Conservation (phyloP, 2,329 filamentous ascomycete species). For the Tolypocladium sp. region DNA sequence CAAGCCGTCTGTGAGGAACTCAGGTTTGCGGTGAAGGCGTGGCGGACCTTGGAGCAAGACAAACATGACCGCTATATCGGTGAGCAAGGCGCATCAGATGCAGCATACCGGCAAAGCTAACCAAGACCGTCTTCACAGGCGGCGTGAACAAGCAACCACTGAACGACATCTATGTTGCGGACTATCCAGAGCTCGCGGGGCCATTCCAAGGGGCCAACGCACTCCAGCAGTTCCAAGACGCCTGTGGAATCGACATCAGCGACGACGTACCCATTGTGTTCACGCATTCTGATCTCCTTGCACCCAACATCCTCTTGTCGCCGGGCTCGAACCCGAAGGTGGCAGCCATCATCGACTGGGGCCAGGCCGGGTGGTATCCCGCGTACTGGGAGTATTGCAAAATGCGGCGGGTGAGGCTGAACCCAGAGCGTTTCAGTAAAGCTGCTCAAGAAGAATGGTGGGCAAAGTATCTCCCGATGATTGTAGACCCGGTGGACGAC, state of each 20-base stretch:
- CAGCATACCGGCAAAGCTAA: slow-evolving; percentile 3
- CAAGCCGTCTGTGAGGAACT: slow-evolving; percentile 19
- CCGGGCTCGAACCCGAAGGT: slow-evolving; percentile 8
- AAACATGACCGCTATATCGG: slow-evolving; percentile 9
- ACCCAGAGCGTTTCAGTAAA: slow-evolving; percentile 10
- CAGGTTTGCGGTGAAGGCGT: slow-evolving; percentile 9
- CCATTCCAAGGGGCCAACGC: slow-evolving; percentile 20
- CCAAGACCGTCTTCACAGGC: slow-evolving; percentile 9
- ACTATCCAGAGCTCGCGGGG: slow-evolving; percentile 11
- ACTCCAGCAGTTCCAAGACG: slow-evolving; percentile 19
- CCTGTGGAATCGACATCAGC: slow-evolving; percentile 18
- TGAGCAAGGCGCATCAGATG: slow-evolving; percentile 6
- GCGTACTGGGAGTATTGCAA: slow-evolving; percentile 23
- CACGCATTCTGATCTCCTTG: slow-evolving; percentile 15
- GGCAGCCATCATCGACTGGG: slow-evolving; percentile 17
- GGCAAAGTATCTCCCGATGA: slow-evolving; percentile 17
- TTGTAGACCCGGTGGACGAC: slow-evolving; percentile 21
- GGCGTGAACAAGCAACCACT: slow-evolving; percentile 17
- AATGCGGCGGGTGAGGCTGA: slow-evolving; percentile 11
- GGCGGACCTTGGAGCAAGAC: slow-evolving; percentile 10
- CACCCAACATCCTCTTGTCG: slow-evolving; percentile 15
- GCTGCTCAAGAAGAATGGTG: slow-evolving; percentile 20
- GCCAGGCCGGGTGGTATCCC: slow-evolving; percentile 22
- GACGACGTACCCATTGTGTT: slow-evolving; percentile 12
- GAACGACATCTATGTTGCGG: slow-evolving; percentile 19